Evolutionary conservation across 1,284 basidiomycete species (phyloP), one percentile per base, ranked within the genome.

Genomic region (Heterobasidion parviporum): DNA sequence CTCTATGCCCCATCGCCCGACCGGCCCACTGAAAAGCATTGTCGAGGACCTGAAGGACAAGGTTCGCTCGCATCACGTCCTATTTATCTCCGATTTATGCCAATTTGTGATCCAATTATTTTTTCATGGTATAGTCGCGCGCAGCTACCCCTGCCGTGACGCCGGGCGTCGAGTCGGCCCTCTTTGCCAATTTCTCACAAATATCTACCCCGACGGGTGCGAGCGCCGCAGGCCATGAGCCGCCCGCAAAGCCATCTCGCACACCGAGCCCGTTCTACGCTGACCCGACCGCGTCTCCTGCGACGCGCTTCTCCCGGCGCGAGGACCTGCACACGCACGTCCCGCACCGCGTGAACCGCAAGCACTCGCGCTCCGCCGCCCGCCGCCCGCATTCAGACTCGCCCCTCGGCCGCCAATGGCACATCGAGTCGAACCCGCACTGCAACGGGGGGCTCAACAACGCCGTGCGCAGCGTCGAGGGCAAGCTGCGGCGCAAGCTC

Each of bases 401-500:
- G 9, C 62, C 58, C 14, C 7, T 56, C 8, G 60, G 60, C 41
- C 56, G 58, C 18, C 62, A 76, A 6, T 78, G 76, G 68, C 81
- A 85, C 60, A 74, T 87, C 57, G 86, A 87, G 51, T 74, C 77
- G 32, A 91, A 89, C 65, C 75, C 82, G 0, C 86, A 86, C 59
- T 83, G 85, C 59, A 92, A 92, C 61, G 88, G 88, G 14, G 89
- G 89, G 5, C 73, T 92, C 53, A 85, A 85, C 65, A 92, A 92
- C 60, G 89, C 90, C 9, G 68, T 92, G 10, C 78, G 85, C 33
- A 85, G 82, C 61, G 78, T 89, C 51, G 74, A 77, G 34, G 73
- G 74, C 26, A 75, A 80, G 1, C 60, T 82, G 10, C 76, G 74
- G 57, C 68, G 68, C 51, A 85, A 83, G 63, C 72, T 89, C 1